Evolutionary conservation across 495 filamentous ascomycete genomes (phyloP), one percentile per base, ranked within the genome.

Genomic region (Penicillium daleae): DNA sequence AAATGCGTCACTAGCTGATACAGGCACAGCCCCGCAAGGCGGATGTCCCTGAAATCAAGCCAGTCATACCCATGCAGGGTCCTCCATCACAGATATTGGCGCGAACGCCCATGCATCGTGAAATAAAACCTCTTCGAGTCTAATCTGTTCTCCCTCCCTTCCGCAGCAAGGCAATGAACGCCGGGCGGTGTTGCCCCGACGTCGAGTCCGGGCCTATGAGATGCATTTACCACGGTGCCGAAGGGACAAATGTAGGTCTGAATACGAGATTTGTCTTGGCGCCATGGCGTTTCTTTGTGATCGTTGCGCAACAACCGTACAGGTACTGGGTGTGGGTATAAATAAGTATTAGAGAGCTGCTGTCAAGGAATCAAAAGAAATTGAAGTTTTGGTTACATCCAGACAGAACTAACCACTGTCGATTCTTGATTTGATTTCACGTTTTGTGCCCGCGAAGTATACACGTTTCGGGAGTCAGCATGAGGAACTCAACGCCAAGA

Each of bases 241-340:
- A 12, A 4, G n/a, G 31, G 27, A 32, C 50, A 33, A 33, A 53
- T 10, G 8, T 21, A 53, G 50, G 29, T 31, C 50, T 19, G 27
- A 53, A 53, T 53, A 53, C 50, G 50, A 53, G 50, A 33, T 31
- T 27, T 35, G 50, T 35, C 29, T 53, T 53, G 50, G 50, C 50
- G 50, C 40, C n/a, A 44, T 44, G 40, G 40, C 40, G n/a, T 2
- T 22, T 27, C 2, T 2, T 49, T 22, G 10, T 27, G 46, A 49
- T 49, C 46, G 24, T 49, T 24, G 46, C 46, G 46, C 46, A 15
- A 27, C 9, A 24, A 49, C 4, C 10, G 22, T n/a, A 40, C 27
- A 24, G 24, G 0, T 49, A 12, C 2, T 49, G 46, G 24, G 0
- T 49, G 46, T 2, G 10, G 44, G 46, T 49, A 49, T 49, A 49